phyloP scores from a whole-genome alignment of 768 basidiomycete species.

The Suillus bovinus region DNA sequence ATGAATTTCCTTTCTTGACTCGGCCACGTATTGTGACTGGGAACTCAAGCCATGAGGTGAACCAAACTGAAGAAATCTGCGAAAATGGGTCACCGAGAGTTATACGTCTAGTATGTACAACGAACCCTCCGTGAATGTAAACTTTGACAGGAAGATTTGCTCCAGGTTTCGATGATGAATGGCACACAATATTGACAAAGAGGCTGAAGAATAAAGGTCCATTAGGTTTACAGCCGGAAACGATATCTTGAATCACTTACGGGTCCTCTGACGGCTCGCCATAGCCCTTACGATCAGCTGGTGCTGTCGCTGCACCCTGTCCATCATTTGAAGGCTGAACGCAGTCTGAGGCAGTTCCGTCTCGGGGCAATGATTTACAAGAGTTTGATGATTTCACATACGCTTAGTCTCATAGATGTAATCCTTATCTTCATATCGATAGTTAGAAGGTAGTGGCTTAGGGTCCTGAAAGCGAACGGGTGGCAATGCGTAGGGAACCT shows the following conservation, averaged over 20 bases:
- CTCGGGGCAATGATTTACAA: not conserved
- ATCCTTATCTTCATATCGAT: conserved; percentile 58
- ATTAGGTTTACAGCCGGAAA: not conserved
- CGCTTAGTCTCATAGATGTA: conserved; percentile 62
- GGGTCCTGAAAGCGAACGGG: conserved; percentile 68
- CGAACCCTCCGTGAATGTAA: conserved; percentile 77
- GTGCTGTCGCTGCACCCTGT: conserved; percentile 53
- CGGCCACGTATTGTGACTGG: conserved; percentile 68
- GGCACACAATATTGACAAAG: conserved; percentile 65
- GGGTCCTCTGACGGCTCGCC: conserved; percentile 73
- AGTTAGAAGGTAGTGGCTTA: conserved; percentile 49
- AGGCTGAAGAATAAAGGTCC: conserved; percentile 40
- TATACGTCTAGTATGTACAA: not conserved
- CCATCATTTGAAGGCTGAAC: conserved; percentile 67
- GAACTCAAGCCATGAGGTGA: conserved; percentile 62
- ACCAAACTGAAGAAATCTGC: conserved; percentile 76
- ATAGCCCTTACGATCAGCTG: conserved; percentile 61
- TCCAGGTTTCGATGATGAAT: conserved; percentile 43
- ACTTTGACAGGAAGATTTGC: conserved; percentile 63
- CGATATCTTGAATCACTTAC: conserved; percentile 36
- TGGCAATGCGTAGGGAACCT: conserved; percentile 72
- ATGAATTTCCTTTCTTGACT: conserved; percentile 67
- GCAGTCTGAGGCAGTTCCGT: conserved; percentile 41
- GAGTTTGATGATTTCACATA: conserved; percentile 30
- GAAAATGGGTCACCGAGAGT: conserved; percentile 4